phyloP scores from a whole-genome alignment of 148 eudicot genomes.

The Mesembryanthemum crystallinum region DNA sequence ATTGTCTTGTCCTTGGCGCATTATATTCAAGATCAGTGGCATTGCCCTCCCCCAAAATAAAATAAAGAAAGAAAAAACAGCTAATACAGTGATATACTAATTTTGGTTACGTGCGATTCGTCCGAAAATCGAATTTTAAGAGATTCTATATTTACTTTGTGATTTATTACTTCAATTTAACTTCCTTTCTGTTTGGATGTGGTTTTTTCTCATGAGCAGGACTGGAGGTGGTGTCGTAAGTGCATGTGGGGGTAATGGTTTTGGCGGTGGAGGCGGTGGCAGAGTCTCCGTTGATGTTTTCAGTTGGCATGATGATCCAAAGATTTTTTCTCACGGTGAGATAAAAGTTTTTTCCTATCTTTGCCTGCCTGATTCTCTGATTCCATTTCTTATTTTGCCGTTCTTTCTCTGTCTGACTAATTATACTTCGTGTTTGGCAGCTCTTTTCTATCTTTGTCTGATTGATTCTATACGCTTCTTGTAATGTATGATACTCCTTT shows the following conservation, averaged over 20 bases:
- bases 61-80: no score
- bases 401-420: background rate
- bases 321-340: conserved; percentile 70
- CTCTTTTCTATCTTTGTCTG: background rate
- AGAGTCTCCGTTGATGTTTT: conserved; percentile 88
- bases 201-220: conserved; percentile 56
- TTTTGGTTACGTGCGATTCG: background rate
- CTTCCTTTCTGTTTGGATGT: background rate
- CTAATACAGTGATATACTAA: background rate
- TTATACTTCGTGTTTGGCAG: background rate
- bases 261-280: conserved; percentile 97
- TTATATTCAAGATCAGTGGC: background rate
- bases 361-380: background rate
- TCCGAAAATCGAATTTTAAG: background rate
- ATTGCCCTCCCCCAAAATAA: background rate
- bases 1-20: background rate
- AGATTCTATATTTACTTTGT: background rate
- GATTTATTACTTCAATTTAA: background rate
- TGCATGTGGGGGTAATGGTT: conserved; percentile 92
- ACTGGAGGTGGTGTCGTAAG: conserved; percentile 75
- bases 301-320: conserved; percentile 91
- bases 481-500: background rate
- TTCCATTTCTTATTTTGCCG: background rate
- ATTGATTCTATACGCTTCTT: background rate
- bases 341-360: background rate